Evolutionary conservation across 2,329 filamentous ascomycete genomes (phyloP).

Genomic region (Zarea fungicola): DNA sequence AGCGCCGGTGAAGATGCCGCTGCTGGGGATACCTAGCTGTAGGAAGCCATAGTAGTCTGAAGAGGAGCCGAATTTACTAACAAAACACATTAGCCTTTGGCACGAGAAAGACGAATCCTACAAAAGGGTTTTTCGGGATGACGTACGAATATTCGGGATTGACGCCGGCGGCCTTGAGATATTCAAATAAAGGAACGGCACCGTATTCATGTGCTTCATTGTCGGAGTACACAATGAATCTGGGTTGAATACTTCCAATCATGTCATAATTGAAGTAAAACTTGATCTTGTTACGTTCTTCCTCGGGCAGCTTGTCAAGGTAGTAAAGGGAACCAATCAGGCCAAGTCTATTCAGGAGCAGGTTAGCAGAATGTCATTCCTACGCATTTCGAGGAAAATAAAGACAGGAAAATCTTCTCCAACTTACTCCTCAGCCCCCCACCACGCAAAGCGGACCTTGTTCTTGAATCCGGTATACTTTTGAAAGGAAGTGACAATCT

Average conservation of each 20-base stretch:
- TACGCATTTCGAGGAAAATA: neutral
- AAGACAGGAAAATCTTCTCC: too few relatives aligned
- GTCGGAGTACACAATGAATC: slow-evolving; percentile 35
- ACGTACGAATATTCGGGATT: slow-evolving; percentile 28
- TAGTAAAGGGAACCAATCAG: slow-evolving; percentile 40
- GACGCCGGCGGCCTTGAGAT: slow-evolving; percentile 30
- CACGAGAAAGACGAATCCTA: too few relatives aligned
- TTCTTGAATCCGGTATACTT: slow-evolving; percentile 35
- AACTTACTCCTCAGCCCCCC: slow-evolving; percentile 37
- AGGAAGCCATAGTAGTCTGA: slow-evolving; percentile 39
- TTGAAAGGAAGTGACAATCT: slow-evolving; percentile 32
- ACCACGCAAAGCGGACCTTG: slow-evolving; percentile 40
- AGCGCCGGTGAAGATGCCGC: slow-evolving; percentile 37
- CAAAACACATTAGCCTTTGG: too few relatives aligned
- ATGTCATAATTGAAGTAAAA: slow-evolving; percentile 70
- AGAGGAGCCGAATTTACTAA: slow-evolving; percentile 29
- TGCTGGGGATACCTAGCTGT: slow-evolving; percentile 34
- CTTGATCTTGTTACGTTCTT: slow-evolving; percentile 49
- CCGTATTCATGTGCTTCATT: slow-evolving; percentile 34
- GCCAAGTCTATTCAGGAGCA: slow-evolving; percentile 30
- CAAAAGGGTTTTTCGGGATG: neutral
- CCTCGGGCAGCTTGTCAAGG: slow-evolving; percentile 28
- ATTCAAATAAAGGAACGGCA: slow-evolving; percentile 29
- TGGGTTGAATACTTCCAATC: slow-evolving; percentile 47
- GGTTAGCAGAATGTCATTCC: neutral